Percentiles rank a stretch among this genome's conserved stretches.
These are phyloP conservation scores for Croton setiger DNA, from an alignment of 441 rosid species.

Conservation along the genomic window DNA sequence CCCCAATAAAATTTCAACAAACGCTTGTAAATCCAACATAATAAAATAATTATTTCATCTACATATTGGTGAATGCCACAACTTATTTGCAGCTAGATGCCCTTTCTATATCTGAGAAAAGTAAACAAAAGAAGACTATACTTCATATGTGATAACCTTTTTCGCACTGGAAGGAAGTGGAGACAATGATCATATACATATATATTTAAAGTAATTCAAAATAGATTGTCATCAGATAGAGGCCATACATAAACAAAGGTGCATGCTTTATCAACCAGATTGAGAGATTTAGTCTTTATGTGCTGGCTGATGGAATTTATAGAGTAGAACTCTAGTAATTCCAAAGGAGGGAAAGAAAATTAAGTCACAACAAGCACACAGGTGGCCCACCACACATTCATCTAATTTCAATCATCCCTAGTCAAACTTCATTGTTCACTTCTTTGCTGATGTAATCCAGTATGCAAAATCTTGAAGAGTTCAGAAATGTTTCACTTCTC, in stretches of 20 bases:
- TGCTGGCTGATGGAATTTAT: background rate
- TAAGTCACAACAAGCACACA: background rate
- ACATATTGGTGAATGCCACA: background rate
- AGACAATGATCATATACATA: background rate
- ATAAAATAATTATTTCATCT: background rate
- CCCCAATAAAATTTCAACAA: conserved; percentile 2
- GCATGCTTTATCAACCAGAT: background rate
- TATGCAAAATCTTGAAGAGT: background rate
- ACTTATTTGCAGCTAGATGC: background rate
- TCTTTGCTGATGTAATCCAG: background rate
- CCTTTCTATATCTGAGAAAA: background rate
- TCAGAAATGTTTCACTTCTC: background rate
- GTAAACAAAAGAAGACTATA: background rate
- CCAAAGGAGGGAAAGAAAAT: background rate
- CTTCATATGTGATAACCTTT: background rate
- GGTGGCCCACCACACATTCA: background rate
- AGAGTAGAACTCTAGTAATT: background rate
- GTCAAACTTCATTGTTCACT: background rate
- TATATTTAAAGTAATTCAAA: background rate
- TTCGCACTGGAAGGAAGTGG: background rate
- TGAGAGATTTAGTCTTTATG: background rate
- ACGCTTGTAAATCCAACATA: background rate
- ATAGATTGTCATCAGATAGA: background rate
- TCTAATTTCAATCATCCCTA: background rate
- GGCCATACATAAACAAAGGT: background rate